Base-by-base conservation (phyloP, 345 rosid species). In the Cardamine occulta region DNA sequence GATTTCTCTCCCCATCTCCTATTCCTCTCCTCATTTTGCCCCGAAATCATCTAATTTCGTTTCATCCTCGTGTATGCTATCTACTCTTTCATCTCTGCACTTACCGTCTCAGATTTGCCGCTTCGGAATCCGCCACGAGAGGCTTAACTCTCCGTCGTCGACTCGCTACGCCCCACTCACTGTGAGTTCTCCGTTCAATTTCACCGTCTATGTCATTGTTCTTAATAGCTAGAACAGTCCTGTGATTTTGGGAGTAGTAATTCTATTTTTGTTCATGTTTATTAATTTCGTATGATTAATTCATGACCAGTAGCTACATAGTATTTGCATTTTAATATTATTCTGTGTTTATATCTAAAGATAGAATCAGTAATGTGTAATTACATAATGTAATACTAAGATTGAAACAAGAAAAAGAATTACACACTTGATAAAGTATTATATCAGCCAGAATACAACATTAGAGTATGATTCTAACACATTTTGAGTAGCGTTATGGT, bases 1-100 rank as follows among this genome's bases (percentile, higher is more conserved):
- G 86, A 79, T 81, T 67, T 83, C 84, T 12, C 65, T 88, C 32
- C 68, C 84, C 2, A 81, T 85, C 6, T 54, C 87, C 5, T 63
- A 76, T 28, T 8, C 74, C 40, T 70, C 79, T 76, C 63, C 81
- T 9, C 66, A 66, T 73, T 73, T 67, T 61, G 0, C 75, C 9
- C 59, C 28, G 12, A 35, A 64, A 3, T 37, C 66, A 1, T 15
- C 12, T 64, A 40, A 66, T 34, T 54, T 66, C 31, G 21, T 74
- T 7, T 56, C 75, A 21, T 35, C 63, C 23, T 70, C 78, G 18
- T 54, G 77, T 12, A 80, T 66, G 28, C 49, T 77, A 17, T 73
- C 79, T 48, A 75, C 81, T 29, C 70, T 68, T 5, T 80, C 87
- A 57, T 73, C 80, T 45, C 40, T 81, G 6, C 84, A 71, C 34